Base-by-base conservation (phyloP, 2,329 filamentous ascomycete genomes). In the Colletotrichum eleusines region DNA sequence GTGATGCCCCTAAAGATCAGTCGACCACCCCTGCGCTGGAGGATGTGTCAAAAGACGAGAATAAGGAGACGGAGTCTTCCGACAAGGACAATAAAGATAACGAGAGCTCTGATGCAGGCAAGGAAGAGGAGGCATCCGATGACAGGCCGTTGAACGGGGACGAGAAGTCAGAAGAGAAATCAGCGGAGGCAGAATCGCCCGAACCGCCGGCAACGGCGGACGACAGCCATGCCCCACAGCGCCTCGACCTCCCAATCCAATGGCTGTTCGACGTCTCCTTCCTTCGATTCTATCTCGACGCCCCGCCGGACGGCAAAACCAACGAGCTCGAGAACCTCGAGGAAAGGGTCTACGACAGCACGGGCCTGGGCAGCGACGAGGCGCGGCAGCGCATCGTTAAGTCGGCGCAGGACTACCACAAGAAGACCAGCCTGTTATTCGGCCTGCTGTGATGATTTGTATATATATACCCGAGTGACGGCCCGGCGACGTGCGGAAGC, bases 381-480 rank as follows among this genome's bases (percentile, higher is more conserved):
- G 79, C 84, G 14, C 83, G 82, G 20, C 80, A 85, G 54, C 88
- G 88, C 72, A 79, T 97, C 46, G 80, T 78, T 74, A 92, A 91
- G 79, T 83, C 86, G 20, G 89, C 93, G 7, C 84, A 86, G 55
- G 93, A 95, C 62, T 97, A 96, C 79, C 96, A 93, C 90, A 93
- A 92, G 83, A 89, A 92, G 76, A 96, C 93, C 14, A 91, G 88
- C 78, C 80, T 98, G 73, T 80, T 98, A 33, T 97, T 98, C 81
- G 94, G 92, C 2, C 82, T 97, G 67, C 81, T 98, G 73, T 86
- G 85, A 74, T 86, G 74, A 79, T 46, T 28, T 55, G 58, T 38
- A 72, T 26, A 58, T 57, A 62, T 66, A 66, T 67, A 67, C 63
- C 60, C 53, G 38, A 46, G 18, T 55, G 46, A 31, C 26, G 5